Base-by-base conservation (phyloP, 257 asterid species). In the Nicotiana undulata region DNA sequence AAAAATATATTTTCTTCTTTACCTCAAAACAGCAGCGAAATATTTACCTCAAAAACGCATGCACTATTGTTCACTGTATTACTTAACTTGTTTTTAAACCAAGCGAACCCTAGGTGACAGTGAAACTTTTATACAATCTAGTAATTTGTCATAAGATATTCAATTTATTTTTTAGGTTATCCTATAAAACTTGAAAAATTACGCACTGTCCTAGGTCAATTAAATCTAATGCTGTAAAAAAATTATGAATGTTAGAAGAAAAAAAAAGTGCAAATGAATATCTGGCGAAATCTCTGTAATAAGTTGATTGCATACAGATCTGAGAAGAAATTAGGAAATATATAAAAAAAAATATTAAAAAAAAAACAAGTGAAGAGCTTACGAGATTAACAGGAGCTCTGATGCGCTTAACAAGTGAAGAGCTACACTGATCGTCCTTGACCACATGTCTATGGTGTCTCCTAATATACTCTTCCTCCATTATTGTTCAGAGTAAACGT, bases 381-480 rank as follows among this genome's bases (percentile, higher is more conserved):
- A 94, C 98, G 12, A 94, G 95, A 75, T 92, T 97, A 81, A 89
- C 86, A 51, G 97, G 98, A 80, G 98, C 98, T 81, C 87, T 94
- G 93, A 93, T 88, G 86, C 87, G 98, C 78, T 93, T 94, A 83
- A 93, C 93, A 80, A 94, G 80, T 40, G 92, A 89, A 0, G 98
- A 94, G 4, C 90, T 87, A 85, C 97, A 91, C 92, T 93, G 97
- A 79, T 90, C 86, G 22, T 82, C 93, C 18, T 84, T 82, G n/a
- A 93, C 92, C 51, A 93, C 89, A 24, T 93, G 96, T 87, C 83
- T 94, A 84, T 94, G 98, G 85, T 90, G 90, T 60, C 92, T 83
- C 80, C 89, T 83, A 88, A 93, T 91, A 85, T 88, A 90, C 74
- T 89, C 98, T 65, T 90, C 96, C 77, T 85, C 93, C 78, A 86